phyloP scores from a whole-genome alignment of 1,284 basidiomycete genomes.

The Cutaneotrichosporon dermatis region DNA sequence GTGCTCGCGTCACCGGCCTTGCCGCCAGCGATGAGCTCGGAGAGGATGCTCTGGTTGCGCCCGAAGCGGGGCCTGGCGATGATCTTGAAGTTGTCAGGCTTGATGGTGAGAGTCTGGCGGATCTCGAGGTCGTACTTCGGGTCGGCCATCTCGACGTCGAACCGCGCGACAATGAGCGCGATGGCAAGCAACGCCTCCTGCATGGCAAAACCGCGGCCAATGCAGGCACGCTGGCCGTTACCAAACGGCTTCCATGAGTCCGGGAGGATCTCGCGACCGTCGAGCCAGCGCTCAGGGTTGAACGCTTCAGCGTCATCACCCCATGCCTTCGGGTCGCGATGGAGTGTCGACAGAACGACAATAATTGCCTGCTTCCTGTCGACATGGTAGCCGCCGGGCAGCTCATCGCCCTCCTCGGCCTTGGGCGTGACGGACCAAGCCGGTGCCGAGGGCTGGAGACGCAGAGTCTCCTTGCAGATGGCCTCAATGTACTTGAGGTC shows the following conservation, averaged over 20 bases:
- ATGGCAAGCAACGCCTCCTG: slow-evolving; percentile 54
- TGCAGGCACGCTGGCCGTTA: slow-evolving; percentile 38
- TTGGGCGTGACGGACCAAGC: slow-evolving; percentile 12
- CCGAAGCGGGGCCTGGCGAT: slow-evolving; percentile 47
- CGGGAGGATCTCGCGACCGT: slow-evolving; percentile 48
- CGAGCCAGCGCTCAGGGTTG: slow-evolving; percentile 53
- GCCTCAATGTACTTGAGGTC: slow-evolving; percentile 56
- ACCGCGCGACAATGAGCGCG: slow-evolving; percentile 51
- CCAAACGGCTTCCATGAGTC: slow-evolving; percentile 47
- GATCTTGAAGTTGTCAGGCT: slow-evolving; percentile 53
- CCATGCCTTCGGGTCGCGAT: slow-evolving; percentile 54
- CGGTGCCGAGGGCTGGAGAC: slow-evolving; percentile 52
- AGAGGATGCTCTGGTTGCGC: slow-evolving; percentile 17
- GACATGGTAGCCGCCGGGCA: slow-evolving; percentile 45
- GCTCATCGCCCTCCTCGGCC: slow-evolving; percentile 9
- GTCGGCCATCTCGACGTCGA: slow-evolving; percentile 52
- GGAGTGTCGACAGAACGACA: slow-evolving; percentile 45
- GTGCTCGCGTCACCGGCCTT: neutral
- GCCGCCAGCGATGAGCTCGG: slow-evolving; percentile 15
- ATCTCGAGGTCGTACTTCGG: slow-evolving; percentile 52
- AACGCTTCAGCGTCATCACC: slow-evolving; percentile 52
- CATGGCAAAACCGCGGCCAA: slow-evolving; percentile 53
- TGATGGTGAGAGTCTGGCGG: slow-evolving; percentile 54
- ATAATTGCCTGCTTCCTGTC: slow-evolving; percentile 43
- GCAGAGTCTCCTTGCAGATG: slow-evolving; percentile 54